These are phyloP conservation scores for Eucalyptus pumila DNA, from an alignment of 345 rosid genomes.

Conservation along the genomic window DNA sequence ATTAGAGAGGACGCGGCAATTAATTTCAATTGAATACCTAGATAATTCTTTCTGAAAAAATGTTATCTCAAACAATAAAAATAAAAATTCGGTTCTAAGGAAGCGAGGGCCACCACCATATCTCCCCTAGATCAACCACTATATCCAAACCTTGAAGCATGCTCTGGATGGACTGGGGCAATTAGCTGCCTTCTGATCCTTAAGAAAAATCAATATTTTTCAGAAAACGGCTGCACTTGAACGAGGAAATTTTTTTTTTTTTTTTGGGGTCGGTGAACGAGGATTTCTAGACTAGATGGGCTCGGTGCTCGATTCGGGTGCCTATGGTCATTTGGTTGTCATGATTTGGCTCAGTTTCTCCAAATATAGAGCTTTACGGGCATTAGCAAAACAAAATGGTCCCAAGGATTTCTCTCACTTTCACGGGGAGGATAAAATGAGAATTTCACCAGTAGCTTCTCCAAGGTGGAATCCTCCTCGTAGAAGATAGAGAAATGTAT, in stretches of 20 bases:
- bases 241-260: too few relatives aligned
- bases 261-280: not conserved
- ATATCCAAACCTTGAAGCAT: not conserved
- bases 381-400: not conserved
- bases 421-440: not conserved
- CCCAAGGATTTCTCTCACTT: not conserved
- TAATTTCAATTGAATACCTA: not conserved
- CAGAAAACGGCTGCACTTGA: not conserved
- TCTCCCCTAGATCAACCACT: not conserved
- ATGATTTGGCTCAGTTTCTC: not conserved
- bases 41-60: not conserved
- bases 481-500: not conserved
- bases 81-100: not conserved
- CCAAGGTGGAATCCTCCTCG: not conserved
- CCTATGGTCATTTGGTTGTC: not conserved
- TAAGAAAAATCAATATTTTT: not conserved
- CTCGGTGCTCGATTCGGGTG: not conserved
- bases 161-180: not conserved
- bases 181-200: not conserved
- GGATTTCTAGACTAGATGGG: not conserved
- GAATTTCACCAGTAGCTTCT: not conserved
- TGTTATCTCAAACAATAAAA: not conserved
- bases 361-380: not conserved
- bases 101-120: not conserved
- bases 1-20: not conserved